Evolutionary conservation across 805 yeast species (phyloP).

Genomic region (Yamadazyma olivae): DNA sequence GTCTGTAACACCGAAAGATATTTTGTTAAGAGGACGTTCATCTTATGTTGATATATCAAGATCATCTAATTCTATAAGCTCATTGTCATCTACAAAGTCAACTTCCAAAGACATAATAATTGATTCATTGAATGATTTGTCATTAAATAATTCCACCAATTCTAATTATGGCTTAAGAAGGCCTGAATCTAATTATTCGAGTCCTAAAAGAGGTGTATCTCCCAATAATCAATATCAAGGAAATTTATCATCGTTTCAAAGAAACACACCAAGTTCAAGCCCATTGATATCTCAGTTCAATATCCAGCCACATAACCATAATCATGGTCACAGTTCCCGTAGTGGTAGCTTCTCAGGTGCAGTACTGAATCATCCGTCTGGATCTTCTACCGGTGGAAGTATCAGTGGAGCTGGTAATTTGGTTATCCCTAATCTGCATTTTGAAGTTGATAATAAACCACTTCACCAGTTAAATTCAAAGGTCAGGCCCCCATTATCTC

Average conservation of each 20-base stretch:
- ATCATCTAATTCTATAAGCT: conserved; percentile 12
- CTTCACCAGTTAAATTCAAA: conserved; percentile 2
- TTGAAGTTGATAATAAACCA: neutral
- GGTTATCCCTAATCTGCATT: conserved; percentile 1
- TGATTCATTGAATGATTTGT: conserved; percentile 26
- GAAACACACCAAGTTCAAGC: conserved; percentile 40
- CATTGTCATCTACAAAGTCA: conserved; percentile 17
- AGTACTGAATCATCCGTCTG: neutral
- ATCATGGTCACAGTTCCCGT: too few species aligned
- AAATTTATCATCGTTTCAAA: conserved; percentile 61
- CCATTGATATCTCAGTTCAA: conserved; percentile 14
- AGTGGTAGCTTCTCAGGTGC: too few species aligned
- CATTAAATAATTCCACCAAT: conserved; percentile 16
- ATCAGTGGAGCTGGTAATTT: conserved; percentile 1
- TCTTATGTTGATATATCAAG: conserved; percentile 10
- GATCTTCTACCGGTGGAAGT: neutral
- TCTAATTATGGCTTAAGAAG: conserved; percentile 7
- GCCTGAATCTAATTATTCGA: conserved; percentile 27
- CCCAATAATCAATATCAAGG: conserved; percentile 26
- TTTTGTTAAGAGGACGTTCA: conserved; percentile 24
- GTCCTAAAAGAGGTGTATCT: conserved; percentile 59
- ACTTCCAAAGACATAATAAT: conserved; percentile 20
- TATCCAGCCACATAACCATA: too few species aligned
- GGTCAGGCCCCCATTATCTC: conserved; percentile 70
- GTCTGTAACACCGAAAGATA: conserved; percentile 48